Evolutionary conservation across 1,139 yeast genomes (phyloP), one percentile per base, ranked within the genome.

Genomic region (Geotrichum restrictum): DNA sequence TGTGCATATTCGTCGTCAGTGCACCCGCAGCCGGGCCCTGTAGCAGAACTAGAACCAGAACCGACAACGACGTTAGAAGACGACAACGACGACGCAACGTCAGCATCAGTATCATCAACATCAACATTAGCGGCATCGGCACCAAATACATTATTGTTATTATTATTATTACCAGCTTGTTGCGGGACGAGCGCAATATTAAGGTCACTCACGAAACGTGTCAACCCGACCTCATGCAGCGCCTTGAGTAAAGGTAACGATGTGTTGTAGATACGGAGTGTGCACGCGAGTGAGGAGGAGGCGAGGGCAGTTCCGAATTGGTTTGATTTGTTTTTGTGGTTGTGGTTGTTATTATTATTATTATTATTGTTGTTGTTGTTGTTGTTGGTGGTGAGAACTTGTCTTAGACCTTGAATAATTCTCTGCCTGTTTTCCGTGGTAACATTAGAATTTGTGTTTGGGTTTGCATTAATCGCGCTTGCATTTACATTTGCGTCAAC

Each of bases 171-270:
- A 14, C 37, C 22, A 4, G 33, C 19, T 19, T 22, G 32, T 11
- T 22, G 48, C 16, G 39, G 41, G 14, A 36, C 31, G 10, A 45
- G 33, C 22, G 44, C 44, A 5, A 40, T 40, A 16, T 40, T 40
- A 31, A 40, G 44, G 13, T 40, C 33, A 18, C 16, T 40, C 19
- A 40, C 33, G 16, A 13, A 22, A 6, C 16, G 7, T 6, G n/a
- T 31, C 14, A 40, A n/a, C 13, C 33, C 33, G 3, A 16, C 32
- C 8, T 8, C 44, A 11, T 27, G 31, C 16, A 45, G n/a, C 22
- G 34, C 24, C 22, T 36, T 32, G 18, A 41, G 45, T 34, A 31
- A 33, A 13, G 45, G 24, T n/a, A 41, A 19, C n/a, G 32, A 31
- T 4, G 45, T 41, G 33, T 41, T 41, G 36, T 41, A 41, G n/a